Conservation (phyloP, 2,329 filamentous ascomycete genomes). For the Penicillium concentricum region DNA sequence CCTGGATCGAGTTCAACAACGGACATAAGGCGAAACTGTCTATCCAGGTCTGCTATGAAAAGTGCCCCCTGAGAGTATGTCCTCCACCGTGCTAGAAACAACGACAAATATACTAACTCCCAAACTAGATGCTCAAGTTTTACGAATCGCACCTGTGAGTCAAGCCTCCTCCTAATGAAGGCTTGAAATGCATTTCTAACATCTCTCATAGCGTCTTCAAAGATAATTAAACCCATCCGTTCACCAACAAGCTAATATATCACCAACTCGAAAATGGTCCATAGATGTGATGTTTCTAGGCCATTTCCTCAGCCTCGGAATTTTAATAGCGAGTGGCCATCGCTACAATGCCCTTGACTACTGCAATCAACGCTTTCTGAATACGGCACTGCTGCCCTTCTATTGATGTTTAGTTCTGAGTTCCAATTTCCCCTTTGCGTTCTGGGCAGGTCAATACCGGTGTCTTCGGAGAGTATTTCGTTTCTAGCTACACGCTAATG, state of each 20-base stretch:
- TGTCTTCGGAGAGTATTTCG: slow-evolving; percentile 1
- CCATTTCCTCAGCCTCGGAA: not conserved
- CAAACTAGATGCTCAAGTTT: slow-evolving; percentile 47
- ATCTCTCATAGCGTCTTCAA: slow-evolving; percentile 35
- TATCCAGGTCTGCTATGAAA: slow-evolving; percentile 43
- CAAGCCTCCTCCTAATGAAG: not conserved
- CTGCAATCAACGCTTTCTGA: not conserved
- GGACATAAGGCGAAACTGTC: slow-evolving; percentile 44
- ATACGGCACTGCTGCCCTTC: not conserved
- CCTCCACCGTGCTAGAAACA: not conserved
- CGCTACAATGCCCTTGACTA: not conserved
- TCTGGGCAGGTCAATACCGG: slow-evolving; percentile 2
- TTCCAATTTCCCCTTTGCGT: slow-evolving; percentile 2
- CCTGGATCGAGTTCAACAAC: slow-evolving; percentile 46
- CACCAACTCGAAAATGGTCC: not conserved
- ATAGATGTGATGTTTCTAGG: not conserved
- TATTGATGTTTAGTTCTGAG: not conserved
- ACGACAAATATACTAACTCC: slow-evolving; percentile 12
- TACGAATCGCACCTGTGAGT: slow-evolving; percentile 51
- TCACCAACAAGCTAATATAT: not conserved
- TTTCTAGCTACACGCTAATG: slow-evolving; percentile 2
- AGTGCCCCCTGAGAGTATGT: slow-evolving; percentile 43
- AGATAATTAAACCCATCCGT: slow-evolving; percentile 21
- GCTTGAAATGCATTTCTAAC: slow-evolving; percentile 12
- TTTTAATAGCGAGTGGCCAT: not conserved